Base-by-base conservation (phyloP, 1,284 basidiomycete genomes). In the Marasmius sp. region DNA sequence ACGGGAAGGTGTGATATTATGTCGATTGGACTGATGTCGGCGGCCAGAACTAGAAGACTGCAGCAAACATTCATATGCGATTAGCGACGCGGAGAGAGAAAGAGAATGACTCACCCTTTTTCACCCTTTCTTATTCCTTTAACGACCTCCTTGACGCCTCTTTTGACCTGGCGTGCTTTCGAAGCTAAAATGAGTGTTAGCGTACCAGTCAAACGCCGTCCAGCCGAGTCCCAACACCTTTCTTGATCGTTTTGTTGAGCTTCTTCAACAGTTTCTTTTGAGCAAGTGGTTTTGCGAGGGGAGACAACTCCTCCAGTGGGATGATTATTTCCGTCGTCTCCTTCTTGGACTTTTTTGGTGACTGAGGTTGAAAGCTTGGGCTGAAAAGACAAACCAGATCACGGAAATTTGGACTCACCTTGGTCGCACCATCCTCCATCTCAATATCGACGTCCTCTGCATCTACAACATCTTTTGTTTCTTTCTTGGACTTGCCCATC, bases 21-120 rank as follows among this genome's bases (percentile, higher is more conserved):
- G 77, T 99, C 97, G 70, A 99, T 92, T 27, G 97, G 97, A 54
- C 93, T 96, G 73, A 99, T 99, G 77, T 99, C 97, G 48, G 92
- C 96, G 5, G 97, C 97, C 61, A 99, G 86, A 60, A 99, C 81
- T 50, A 99, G 87, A 27, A 99, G 81, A 18, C 93, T 95, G 66
- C 20, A 41, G 57, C 41, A 49, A n/a, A 50, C 57, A 54, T 52
- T 60, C 65, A 43, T n/a, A 61, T 55, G 39, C 54, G 41, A 54
- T 14, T 37, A 14, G 22, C 53, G 7, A 34, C 36, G 34, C 39
- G 58, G 57, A 18, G 43, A 45, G 57, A 61, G 33, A 18, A 50
- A 36, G 54, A n/a, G 51, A 6, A 36, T 20, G 50, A 78, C 88
- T 66, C 70, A 89, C 93, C 95, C 95, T 81, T 93, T 94, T 75